These are phyloP conservation scores for Guyanaporus albipodus DNA, from an alignment of 768 basidiomycete species.

Conservation along the genomic window DNA sequence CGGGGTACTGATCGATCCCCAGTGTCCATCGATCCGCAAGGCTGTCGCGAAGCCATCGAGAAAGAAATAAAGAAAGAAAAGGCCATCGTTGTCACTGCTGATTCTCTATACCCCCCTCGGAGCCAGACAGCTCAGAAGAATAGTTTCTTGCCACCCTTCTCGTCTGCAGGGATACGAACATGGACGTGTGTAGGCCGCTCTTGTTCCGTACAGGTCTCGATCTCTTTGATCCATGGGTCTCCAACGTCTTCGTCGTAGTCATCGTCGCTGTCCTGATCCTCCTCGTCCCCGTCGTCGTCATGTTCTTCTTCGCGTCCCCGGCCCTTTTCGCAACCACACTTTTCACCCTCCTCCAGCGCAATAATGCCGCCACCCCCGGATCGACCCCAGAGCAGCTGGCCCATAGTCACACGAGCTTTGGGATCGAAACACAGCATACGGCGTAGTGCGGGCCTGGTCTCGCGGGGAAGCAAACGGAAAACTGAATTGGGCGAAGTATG, in stretches of 20 bases:
- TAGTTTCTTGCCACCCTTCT: slow-evolving; percentile 66
- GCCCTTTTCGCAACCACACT: slow-evolving; percentile 75
- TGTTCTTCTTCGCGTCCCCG: slow-evolving; percentile 29
- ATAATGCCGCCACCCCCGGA: slow-evolving; percentile 73
- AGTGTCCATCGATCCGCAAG: slow-evolving; percentile 11
- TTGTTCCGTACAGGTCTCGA: slow-evolving; percentile 64
- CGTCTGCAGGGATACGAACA: slow-evolving; percentile 69
- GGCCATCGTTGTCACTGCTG: not conserved
- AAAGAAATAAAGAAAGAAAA: slow-evolving; percentile 5
- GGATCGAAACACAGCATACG: slow-evolving; percentile 95
- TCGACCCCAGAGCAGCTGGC: slow-evolving; percentile 80
- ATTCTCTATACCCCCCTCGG: not conserved
- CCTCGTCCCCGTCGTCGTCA: slow-evolving; percentile 34
- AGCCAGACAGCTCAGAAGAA: slow-evolving; percentile 51
- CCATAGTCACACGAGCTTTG: slow-evolving; percentile 82
- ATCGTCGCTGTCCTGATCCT: slow-evolving; percentile 26
- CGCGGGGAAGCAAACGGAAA: slow-evolving; percentile 92
- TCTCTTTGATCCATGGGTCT: slow-evolving; percentile 82
- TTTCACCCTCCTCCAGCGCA: slow-evolving; percentile 31
- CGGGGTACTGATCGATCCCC: slow-evolving; percentile 13
- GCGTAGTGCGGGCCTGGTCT: slow-evolving; percentile 83
- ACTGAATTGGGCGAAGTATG: slow-evolving; percentile 66
- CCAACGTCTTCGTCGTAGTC: slow-evolving; percentile 71
- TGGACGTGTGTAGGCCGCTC: slow-evolving; percentile 56
- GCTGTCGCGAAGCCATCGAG: slow-evolving; percentile 8